Evolutionary conservation across 2,329 filamentous ascomycete genomes (phyloP).

Genomic region (Aspergillus fructus): DNA sequence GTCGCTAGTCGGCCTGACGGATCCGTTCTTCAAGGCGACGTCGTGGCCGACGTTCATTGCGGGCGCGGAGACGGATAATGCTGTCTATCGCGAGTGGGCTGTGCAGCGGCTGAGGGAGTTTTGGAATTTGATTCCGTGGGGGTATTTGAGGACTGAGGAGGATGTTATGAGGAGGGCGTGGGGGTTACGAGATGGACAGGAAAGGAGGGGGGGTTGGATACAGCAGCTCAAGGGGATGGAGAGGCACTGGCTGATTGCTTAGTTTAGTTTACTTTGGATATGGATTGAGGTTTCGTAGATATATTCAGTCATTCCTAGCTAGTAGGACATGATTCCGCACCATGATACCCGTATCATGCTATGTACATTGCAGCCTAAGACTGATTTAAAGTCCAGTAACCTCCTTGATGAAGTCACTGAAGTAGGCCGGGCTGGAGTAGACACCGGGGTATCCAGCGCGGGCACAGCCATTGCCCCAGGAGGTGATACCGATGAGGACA

Average conservation of each 20-base stretch:
- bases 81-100: not conserved
- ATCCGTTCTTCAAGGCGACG: slow-evolving; percentile 9
- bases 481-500: slow-evolving; percentile 3
- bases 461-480: slow-evolving; percentile 9
- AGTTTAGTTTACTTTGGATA: too few species aligned
- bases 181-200: not conserved
- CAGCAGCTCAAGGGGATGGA: not conserved
- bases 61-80: slow-evolving; percentile 4
- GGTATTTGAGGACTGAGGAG: slow-evolving; percentile 6
- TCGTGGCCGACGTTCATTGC: slow-evolving; percentile 11
- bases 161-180: slow-evolving; percentile 9
- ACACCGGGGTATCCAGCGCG: slow-evolving; percentile 5
- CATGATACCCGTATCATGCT: too few species aligned
- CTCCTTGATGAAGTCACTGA: not conserved
- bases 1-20: not conserved
- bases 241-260: not conserved
- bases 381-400: slow-evolving; percentile 1
- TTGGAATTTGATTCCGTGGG: slow-evolving; percentile 7
- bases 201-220: not conserved
- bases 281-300: not conserved
- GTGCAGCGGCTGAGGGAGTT: not conserved
- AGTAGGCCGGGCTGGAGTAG: slow-evolving; percentile 1
- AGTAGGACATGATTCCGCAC: too few species aligned
- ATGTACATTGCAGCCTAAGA: too few species aligned
- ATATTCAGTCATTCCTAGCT: not conserved